Evolutionary conservation across 192 early-diverging fungal species (phyloP).

Genomic region (Entomortierella parvispora): DNA sequence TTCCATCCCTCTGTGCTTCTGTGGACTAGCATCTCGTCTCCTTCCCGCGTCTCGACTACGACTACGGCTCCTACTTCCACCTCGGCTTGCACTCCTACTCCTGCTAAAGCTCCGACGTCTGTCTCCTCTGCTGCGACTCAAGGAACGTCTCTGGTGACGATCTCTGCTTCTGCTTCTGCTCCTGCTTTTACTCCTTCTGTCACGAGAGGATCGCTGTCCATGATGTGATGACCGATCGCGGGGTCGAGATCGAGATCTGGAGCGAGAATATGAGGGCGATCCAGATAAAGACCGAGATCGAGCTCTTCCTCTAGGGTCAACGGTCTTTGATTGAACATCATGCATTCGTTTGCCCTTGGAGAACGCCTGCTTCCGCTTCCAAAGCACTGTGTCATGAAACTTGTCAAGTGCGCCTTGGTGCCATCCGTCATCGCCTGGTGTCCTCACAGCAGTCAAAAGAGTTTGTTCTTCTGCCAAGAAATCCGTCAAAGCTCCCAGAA

Average conservation of each 20-base stretch:
- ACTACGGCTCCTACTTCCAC: background rate
- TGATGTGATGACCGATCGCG: slow-evolving; percentile 7
- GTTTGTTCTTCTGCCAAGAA: slow-evolving; percentile 16
- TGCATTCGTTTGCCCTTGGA: slow-evolving; percentile 3
- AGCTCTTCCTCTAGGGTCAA: background rate
- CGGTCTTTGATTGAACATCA: background rate
- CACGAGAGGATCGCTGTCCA: background rate
- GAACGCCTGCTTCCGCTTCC: slow-evolving; percentile 12
- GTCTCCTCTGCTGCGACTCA: too few relatives aligned
- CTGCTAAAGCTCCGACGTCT: background rate
- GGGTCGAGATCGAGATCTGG: slow-evolving; percentile 8
- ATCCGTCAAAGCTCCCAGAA: slow-evolving; percentile 2
- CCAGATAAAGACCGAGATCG: slow-evolving; percentile 8
- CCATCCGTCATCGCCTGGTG: slow-evolving; percentile 27
- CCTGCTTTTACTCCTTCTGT: background rate
- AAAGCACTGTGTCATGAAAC: slow-evolving; percentile 5
- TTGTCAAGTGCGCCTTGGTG: slow-evolving; percentile 16
- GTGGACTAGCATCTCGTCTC: slow-evolving; percentile 4
- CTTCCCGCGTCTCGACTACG: slow-evolving; percentile 5
- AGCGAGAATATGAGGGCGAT: slow-evolving; percentile 14
- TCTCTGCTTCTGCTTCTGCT: background rate
- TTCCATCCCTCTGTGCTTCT: background rate
- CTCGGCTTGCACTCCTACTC: background rate
- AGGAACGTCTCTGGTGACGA: too few relatives aligned
- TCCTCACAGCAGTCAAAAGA: background rate